phyloP scores from a whole-genome alignment of 257 asterid genomes.

The Plantago major region DNA sequence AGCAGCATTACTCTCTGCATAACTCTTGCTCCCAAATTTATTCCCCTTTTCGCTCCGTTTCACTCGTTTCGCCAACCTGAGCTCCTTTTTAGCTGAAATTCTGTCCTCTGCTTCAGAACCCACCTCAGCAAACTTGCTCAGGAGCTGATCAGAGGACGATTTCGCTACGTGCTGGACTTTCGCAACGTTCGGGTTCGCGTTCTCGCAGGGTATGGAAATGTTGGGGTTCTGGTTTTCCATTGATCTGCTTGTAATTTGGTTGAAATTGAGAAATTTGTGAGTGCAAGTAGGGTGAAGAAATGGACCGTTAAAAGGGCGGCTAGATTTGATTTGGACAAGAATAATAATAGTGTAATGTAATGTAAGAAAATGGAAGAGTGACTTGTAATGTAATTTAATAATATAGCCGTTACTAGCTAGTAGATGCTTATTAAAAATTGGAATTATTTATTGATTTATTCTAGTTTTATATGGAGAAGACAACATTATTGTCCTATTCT shows the following conservation, averaged over 20 bases:
- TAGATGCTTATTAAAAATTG: background rate
- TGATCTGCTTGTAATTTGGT: background rate
- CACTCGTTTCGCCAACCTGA: slow-evolving; percentile 43
- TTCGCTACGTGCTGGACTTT: slow-evolving; percentile 69
- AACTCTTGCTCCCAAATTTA: background rate
- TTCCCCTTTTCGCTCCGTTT: slow-evolving; percentile 22
- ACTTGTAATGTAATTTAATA: too few relatives aligned
- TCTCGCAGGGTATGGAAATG: slow-evolving; percentile 15
- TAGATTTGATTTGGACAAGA: slow-evolving; percentile 23
- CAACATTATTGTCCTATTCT: background rate
- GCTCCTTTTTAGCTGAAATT: slow-evolving; percentile 32
- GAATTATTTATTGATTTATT: too few relatives aligned
- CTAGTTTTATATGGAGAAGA: background rate
- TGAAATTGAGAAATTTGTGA: background rate
- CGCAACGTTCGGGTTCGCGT: slow-evolving; percentile 23
- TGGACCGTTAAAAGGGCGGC: slow-evolving; percentile 46
- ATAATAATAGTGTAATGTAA: too few relatives aligned
- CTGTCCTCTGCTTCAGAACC: slow-evolving; percentile 36
- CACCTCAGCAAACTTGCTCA: slow-evolving; percentile 72
- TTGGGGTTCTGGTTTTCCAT: slow-evolving; percentile 39
- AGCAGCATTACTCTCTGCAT: background rate
- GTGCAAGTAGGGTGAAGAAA: slow-evolving; percentile 12
- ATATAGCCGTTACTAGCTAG: slow-evolving; percentile 49
- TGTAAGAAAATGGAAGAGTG: background rate
- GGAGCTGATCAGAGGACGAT: slow-evolving; percentile 75